Conservation (phyloP, 2,329 filamentous ascomycete species). For the Phaeophleospora eucalypticola region DNA sequence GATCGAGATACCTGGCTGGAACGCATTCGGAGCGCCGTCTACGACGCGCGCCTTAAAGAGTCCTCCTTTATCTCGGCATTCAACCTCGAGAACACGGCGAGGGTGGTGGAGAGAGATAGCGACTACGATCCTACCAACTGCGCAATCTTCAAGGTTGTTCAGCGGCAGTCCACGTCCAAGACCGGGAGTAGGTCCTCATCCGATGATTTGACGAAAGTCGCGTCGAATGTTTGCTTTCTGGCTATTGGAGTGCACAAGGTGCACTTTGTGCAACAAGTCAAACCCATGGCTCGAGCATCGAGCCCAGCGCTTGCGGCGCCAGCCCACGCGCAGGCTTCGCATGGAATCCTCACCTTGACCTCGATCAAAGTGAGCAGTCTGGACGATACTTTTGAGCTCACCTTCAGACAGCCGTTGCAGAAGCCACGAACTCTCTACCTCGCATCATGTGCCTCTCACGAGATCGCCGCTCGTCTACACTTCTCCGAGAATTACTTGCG, state of each 20-base stretch:
- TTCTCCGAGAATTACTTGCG: conserved; percentile 60
- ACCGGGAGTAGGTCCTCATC: conserved; percentile 54
- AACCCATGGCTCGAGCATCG: conserved; percentile 50
- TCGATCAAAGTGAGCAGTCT: conserved; percentile 56
- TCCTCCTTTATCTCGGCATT: conserved; percentile 53
- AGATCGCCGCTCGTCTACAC: conserved; percentile 60
- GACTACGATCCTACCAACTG: conserved; percentile 67
- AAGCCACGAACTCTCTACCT: conserved; percentile 55
- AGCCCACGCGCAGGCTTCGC: conserved; percentile 50
- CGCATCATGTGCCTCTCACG: conserved; percentile 60
- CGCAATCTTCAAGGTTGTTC: conserved; percentile 65
- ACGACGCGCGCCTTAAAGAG: conserved; percentile 51
- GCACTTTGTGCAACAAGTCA: conserved; percentile 63
- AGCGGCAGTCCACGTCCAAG: conserved; percentile 55
- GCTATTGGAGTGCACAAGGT: conserved; percentile 66
- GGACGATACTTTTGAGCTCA: conserved; percentile 64
- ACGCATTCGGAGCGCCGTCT: conserved; percentile 57
- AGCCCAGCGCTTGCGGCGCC: conserved; percentile 50
- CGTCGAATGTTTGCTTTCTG: conserved; percentile 63
- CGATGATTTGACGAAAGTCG: conserved; percentile 63
- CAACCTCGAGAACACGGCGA: conserved; percentile 59
- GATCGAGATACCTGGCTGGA: conserved; percentile 64
- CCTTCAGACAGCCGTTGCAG: conserved; percentile 56
- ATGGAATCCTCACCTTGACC: conserved; percentile 61
- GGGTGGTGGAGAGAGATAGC: conserved; percentile 60